A percentile compares a stretch with the other conserved stretches of the same genome.
phyloP scores from a whole-genome alignment of 1,139 yeast genomes.

The Blastobotrys petasosporus region DNA sequence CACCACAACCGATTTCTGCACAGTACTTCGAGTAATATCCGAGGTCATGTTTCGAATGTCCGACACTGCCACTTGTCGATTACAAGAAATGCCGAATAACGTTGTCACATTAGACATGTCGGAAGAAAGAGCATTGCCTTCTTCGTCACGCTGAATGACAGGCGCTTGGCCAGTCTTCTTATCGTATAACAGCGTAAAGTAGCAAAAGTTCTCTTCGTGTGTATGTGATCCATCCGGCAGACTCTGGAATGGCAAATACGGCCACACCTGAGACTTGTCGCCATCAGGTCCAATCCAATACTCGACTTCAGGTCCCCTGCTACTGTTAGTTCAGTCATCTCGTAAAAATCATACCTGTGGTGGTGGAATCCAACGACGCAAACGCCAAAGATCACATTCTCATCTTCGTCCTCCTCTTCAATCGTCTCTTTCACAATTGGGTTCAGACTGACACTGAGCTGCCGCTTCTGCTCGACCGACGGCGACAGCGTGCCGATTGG shows the following conservation, averaged over 20 bases:
- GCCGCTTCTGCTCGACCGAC: not conserved
- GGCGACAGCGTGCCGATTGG: not conserved
- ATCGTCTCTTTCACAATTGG: slow-evolving; percentile 20
- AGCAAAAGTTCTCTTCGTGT: slow-evolving; percentile 88
- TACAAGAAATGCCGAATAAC: slow-evolving; percentile 88
- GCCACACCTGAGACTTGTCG: slow-evolving; percentile 55
- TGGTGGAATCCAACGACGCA: slow-evolving; percentile 94
- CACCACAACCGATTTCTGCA: slow-evolving; percentile 90
- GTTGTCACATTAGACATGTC: slow-evolving; percentile 54
- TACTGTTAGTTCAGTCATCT: slow-evolving; percentile 20
- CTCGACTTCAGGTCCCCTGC: slow-evolving; percentile 88
- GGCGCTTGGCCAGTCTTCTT: slow-evolving; percentile 45
- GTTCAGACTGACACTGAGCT: slow-evolving; percentile 13
- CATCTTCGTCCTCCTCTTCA: slow-evolving; percentile 15
- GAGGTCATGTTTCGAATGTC: slow-evolving; percentile 53
- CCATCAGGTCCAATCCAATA: slow-evolving; percentile 75
- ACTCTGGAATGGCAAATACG: slow-evolving; percentile 89
- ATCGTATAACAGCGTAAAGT: slow-evolving; percentile 80
- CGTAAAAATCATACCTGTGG: slow-evolving; percentile 35
- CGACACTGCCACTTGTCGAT: slow-evolving; percentile 67
- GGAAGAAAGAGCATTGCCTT: slow-evolving; percentile 29
- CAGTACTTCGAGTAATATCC: slow-evolving; percentile 79
- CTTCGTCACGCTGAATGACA: slow-evolving; percentile 33
- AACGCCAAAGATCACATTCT: slow-evolving; percentile 62
- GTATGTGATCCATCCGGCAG: slow-evolving; percentile 93